Evolutionary conservation across 2,329 filamentous ascomycete species (phyloP), one percentile per base, ranked within the genome.

Genomic region (Plenodomus biglobosus): DNA sequence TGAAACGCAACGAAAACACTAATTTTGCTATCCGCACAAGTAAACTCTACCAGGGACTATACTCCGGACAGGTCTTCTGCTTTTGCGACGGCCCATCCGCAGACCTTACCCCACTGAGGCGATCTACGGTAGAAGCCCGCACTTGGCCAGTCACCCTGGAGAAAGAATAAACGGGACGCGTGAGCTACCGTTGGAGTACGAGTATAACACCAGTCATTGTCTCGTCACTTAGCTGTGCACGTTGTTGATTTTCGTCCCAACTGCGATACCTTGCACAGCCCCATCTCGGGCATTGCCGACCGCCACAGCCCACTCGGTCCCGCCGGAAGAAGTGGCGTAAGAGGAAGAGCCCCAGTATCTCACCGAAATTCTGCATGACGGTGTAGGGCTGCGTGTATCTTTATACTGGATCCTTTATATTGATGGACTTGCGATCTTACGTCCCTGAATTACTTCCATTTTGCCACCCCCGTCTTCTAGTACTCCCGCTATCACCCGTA

Each of bases 391-490:
- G 61, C 54, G 52, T 57, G 54, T 64, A 61, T 50, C 48, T 59
- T 64, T 47, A 58, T 49, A 56, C 58, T 54, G 51, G 46, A 42
- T 50, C 37, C 52, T 55, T 70, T 70, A 69, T 64, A 69, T 66
- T 52, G 41, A 52, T 56, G 44, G 55, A 56, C 63, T 59, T 59
- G 48, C 58, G 49, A 50, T 58, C 56, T 57, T 41, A 57, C 57
- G 62, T 63, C 54, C 58, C 62, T 66, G 59, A 53, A 49, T 48
- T 48, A 55, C 50, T 53, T 46, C 54, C 48, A 40, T 46, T 59
- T 71, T 48, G 69, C 68, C 69, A 70, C 68, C 62, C 58, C 61
- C 62, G 53, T 58, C 55, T 61, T 48, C 57, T 59, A 66, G 56
- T 52, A 54, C 50, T 56, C 59, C 60, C 64, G 53, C 61, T 42